Base-by-base conservation (phyloP, 2,329 filamentous ascomycete species). In the Hypoxylon sp. region DNA sequence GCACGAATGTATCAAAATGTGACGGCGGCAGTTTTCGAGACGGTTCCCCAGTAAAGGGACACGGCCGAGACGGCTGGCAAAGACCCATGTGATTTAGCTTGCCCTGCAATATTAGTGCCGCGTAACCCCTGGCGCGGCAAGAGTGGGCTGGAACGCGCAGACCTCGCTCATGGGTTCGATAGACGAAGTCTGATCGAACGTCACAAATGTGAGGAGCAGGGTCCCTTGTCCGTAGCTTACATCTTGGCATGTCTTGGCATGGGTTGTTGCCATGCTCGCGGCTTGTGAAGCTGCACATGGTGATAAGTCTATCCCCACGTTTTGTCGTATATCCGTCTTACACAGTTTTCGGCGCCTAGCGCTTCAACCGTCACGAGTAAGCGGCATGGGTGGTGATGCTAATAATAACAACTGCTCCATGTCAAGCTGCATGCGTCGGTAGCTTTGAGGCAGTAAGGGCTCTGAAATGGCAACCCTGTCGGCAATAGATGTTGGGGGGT, bases 221-320 rank as follows among this genome's bases (percentile, higher is more conserved):
- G 57, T 30, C 54, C 57, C 59, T 57, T 32, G 65, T 68, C 65
- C 64, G 20, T 45, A 67, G 64, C 61, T 62, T 63, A 61, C 50
- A 30, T 56, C 61, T 59, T 68, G 65, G 62, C 56, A 55, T n/a
- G n/a, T n/a, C n/a, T n/a, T n/a, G n/a, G 55, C 55, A 44, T 58
- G 65, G 65, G 52, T 63, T 22, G 32, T 24, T 52, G 42, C 62
- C 59, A 70, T 65, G 68, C 51, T 48, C 71, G 65, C 66, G 49
- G 20, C 64, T 61, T 64, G 69, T 67, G 58, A 62, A 71, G 71
- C 64, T 70, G 70, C 65, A 64, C 66, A 53, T 52, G 60, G 56
- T 55, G 57, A 67, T 54, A 64, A 53, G 46, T 57, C 33, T 52
- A 56, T 68, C 51, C 42, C 56, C 60, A 57, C 45, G 40, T 62